Evolutionary conservation across 768 basidiomycete genomes (phyloP), one percentile per base, ranked within the genome.

Genomic region (Collybia mongolica): DNA sequence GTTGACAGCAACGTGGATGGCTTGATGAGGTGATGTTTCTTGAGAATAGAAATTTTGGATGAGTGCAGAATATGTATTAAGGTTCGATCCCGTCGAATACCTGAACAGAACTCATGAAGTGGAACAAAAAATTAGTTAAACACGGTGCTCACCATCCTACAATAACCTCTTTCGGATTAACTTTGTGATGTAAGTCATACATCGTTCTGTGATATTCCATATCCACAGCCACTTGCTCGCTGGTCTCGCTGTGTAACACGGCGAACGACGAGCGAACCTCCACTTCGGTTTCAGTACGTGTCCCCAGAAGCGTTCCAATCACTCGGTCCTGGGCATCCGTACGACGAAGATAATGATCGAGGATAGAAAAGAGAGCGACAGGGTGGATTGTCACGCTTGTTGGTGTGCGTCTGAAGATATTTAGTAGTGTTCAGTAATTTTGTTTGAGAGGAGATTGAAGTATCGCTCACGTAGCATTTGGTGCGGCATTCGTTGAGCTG

Each of bases 1-100:
- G 69, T 96, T 91, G 32, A 98, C 74, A 4, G 93, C 86, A 48
- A 98, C 76, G 66, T 98, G 94, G 42, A 98, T 82, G 2, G 96
- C 93, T 26, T 86, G 91, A 65, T 88, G 83, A 2, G 93, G 90
- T 0, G 83, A 76, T 5, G 92, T 93, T 69, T 98, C 93, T 77
- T 90, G 86, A 36, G 90, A 84, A 70, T 97, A 98, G 73, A 97
- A 97, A 70, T 95, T 93, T 77, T 98, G 96, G 64, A 98, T 95
- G 58, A 98, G 81, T 9, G 96, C 93, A 22, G 95, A 95, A 72
- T 93, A 95, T 6, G 91, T 92, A 72, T 95, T 95, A 49, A 98
- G 79, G 56, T 83, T 83, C 11, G 90, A 87, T 51, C 91, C 90
- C 1, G 96, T 97, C 19, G 93, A 93, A 70, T 93, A 94, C 93